phyloP scores from a whole-genome alignment of 31 red algal genomes.

The Endocladia muricata region DNA sequence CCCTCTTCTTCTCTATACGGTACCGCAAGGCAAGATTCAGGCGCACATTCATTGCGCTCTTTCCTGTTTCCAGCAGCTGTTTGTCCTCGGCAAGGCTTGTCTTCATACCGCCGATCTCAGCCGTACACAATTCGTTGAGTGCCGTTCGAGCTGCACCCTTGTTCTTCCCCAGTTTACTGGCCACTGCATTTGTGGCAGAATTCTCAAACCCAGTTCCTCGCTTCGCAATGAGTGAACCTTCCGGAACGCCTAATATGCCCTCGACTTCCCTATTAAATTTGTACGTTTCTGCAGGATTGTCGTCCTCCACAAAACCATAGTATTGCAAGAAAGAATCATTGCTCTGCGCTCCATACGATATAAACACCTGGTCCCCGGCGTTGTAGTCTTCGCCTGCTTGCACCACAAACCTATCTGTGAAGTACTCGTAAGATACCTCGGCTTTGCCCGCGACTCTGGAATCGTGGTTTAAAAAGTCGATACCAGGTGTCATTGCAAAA shows the following conservation, averaged over 20 bases:
- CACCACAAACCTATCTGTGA: constrained; percentile 65
- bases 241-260: constrained; percentile 28
- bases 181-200: constrained; percentile 24
- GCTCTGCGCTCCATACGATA: constrained; percentile 85
- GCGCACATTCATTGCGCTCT: neutral
- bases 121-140: constrained; percentile 43
- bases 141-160: constrained; percentile 33
- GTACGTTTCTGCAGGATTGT: constrained; percentile 83
- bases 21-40: constrained; percentile 39
- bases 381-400: constrained; percentile 51
- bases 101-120: constrained; percentile 34
- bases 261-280: constrained; percentile 42
- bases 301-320: constrained; percentile 88
- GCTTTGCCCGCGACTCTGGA: constrained; percentile 47
- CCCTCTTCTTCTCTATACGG: constrained; percentile 55
- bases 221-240: constrained; percentile 34
- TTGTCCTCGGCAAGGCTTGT: constrained; percentile 54
- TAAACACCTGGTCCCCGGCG: constrained; percentile 73
- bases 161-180: constrained; percentile 27
- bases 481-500: constrained; percentile 70
- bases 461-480: constrained; percentile 88
- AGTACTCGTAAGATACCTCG: constrained; percentile 77
- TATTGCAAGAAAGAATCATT: constrained; percentile 89
- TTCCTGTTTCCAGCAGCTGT: constrained; percentile 11
- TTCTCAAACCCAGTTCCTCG: constrained; percentile 43